Evolutionary conservation across 2,329 filamentous ascomycete genomes (phyloP).

Genomic region (Davidsoniella australis): DNA sequence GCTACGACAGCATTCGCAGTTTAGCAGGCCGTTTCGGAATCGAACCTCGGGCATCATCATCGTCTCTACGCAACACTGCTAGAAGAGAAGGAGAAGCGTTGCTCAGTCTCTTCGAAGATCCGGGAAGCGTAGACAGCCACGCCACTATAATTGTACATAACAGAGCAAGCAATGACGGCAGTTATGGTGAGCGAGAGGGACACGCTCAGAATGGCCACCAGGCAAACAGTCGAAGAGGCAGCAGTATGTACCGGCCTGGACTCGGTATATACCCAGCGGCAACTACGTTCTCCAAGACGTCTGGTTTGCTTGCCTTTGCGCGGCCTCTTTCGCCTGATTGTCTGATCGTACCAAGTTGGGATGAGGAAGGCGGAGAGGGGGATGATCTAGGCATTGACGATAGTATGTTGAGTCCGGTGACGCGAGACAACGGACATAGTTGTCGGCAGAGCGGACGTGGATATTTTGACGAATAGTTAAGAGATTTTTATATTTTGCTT

Average conservation of each 20-base stretch:
- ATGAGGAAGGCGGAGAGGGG: not conserved
- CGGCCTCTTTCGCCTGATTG: not conserved
- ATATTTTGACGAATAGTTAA: not conserved
- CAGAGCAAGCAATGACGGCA: no score
- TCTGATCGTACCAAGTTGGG: constrained; percentile 4
- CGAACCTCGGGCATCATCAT: no score
- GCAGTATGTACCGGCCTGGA: constrained; percentile 2
- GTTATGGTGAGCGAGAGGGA: not conserved
- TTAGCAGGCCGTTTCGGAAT: no score
- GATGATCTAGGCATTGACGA: constrained; percentile 2
- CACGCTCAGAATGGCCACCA: not conserved
- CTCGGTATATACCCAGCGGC: constrained; percentile 1
- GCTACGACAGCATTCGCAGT: no score
- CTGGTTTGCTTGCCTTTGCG: not conserved
- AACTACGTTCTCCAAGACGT: not conserved
- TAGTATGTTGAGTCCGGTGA: no score
- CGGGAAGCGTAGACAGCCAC: no score
- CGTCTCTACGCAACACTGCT: no score
- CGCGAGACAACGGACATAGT: not conserved
- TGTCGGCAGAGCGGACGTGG: not conserved
- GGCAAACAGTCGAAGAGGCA: not conserved
- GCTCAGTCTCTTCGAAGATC: no score
- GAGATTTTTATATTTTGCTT: not conserved
- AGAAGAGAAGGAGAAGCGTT: no score
- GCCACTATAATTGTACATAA: no score